phyloP scores from a whole-genome alignment of 148 eudicot genomes.

The Simmondsia chinensis region DNA sequence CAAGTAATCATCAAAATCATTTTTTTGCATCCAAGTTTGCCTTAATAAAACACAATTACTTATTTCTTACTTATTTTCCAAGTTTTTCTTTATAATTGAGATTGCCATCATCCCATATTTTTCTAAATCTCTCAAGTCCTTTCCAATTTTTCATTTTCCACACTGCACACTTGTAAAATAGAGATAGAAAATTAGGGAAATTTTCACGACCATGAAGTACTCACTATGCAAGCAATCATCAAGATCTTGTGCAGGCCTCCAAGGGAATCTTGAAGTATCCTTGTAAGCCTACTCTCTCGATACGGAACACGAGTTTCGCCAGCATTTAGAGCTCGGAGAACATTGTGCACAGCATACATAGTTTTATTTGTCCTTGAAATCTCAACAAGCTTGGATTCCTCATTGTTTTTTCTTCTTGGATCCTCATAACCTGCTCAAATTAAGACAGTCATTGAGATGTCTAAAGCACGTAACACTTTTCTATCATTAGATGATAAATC shows the following conservation, averaged over 20 bases:
- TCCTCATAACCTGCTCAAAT: conserved; percentile 62
- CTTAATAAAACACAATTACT: no score
- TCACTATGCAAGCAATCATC: conserved; percentile 74
- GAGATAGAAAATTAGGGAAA: not conserved
- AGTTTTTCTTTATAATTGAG: no score
- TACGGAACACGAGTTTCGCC: conserved; percentile 70
- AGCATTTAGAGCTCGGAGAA: conserved; percentile 61
- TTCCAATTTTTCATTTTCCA: no score
- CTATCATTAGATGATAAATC: not conserved
- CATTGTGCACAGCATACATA: conserved; percentile 61
- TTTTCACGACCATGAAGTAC: not conserved
- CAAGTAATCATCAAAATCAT: conserved; percentile 43
- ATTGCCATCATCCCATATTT: no score
- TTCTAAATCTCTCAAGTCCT: no score
- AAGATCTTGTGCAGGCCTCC: conserved; percentile 47
- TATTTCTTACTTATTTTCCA: no score
- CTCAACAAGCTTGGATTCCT: conserved; percentile 34
- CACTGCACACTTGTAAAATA: no score
- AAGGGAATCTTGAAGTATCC: conserved; percentile 78
- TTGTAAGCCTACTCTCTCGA: conserved; percentile 74
- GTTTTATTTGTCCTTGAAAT: conserved; percentile 56
- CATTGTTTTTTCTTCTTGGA: conserved; percentile 48
- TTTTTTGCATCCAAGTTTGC: no score
- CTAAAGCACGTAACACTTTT: not conserved
- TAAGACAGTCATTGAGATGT: conserved; percentile 1